A percentile compares a stretch with the other conserved stretches of the same genome.
phyloP scores from a whole-genome alignment of 2,329 filamentous ascomycete genomes.

The Botrytis galanthina region DNA sequence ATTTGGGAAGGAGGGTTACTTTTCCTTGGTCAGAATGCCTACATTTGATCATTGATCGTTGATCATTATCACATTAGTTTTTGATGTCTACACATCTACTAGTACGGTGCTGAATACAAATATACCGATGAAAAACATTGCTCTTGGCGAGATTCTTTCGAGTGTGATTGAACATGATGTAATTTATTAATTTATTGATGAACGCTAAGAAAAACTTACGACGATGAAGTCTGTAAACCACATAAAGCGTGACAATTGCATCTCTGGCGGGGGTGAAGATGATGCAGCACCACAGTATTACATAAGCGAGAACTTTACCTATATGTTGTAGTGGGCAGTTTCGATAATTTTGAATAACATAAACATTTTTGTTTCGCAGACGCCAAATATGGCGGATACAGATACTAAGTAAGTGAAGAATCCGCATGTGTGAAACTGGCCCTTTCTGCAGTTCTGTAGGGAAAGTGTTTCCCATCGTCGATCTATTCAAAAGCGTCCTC shows the following conservation, averaged over 20 bases:
- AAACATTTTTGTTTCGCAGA: conserved; percentile 5
- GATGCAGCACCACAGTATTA: not conserved
- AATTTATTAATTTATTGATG: not conserved
- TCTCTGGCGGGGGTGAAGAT: not conserved
- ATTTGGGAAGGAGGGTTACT: not conserved
- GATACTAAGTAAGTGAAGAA: conserved; percentile 30
- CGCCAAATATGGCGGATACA: conserved; percentile 33
- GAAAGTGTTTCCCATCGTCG: not conserved
- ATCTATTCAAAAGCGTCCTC: not conserved
- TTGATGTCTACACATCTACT: conserved; percentile 2
- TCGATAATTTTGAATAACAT: conserved; percentile 4
- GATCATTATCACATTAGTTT: conserved; percentile 8
- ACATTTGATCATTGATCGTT: conserved; percentile 4
- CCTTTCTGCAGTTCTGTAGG: not conserved
- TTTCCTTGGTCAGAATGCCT: conserved; percentile 15
- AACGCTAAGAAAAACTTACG: not conserved
- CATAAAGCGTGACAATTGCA: not conserved
- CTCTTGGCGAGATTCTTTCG: not conserved
- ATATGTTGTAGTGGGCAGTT: conserved; percentile 12
- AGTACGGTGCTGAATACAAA: not conserved
- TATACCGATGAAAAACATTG: not conserved
- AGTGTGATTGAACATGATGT: not conserved
- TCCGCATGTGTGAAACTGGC: not conserved
- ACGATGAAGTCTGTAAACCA: not conserved
- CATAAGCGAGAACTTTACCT: conserved; percentile 12